Evolutionary conservation across 176 grass and related monocot species (phyloP), one percentile per base, ranked within the genome.

Genomic region (Themeda triandra): DNA sequence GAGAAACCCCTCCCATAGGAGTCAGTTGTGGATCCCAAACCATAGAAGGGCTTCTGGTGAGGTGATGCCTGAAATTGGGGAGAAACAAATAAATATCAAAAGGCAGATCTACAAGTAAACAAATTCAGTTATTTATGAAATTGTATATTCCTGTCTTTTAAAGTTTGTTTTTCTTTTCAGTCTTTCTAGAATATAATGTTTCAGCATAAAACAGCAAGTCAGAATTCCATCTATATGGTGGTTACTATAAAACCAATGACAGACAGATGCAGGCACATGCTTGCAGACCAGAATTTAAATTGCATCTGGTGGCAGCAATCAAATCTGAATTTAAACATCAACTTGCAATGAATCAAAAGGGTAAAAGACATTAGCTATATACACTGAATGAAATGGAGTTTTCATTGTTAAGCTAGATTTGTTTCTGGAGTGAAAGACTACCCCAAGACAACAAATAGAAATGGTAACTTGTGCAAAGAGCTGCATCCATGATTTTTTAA

Each of bases 31-130:
- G 85, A 46, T 81, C 92, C 92, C 85, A 92, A 91, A 83, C 90
- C 90, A 89, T 92, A 97, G 32, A 89, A 94, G 59, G 95, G 80
- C 59, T 88, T 89, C 64, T 92, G 95, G 21, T 94, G 95, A 62
- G 88, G 84, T 6, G 87, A 87, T 15, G 41, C 6, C 89, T 90
- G 75, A 62, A 87, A 80, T 68, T 13, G n/a, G 15, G 4, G 6
- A 67, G 51, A 48, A 14, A 74, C 37, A 59, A 2, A n/a, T 30
- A 69, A 69, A 36, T 68, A 76, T 77, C 53, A 70, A 53, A 70
- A 39, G 46, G n/a, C 23, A 79, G 69, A 85, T 60, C 70, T 85
- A 69, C 14, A 29, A 29, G 27, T 66, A 79, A 68, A 27, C 28
- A 78, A 60, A 30, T 40, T 40, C 23, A 75, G 19, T 31, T 74